Conservation (phyloP, 78 protist species). For the Capsaspora owczarzaki region DNA sequence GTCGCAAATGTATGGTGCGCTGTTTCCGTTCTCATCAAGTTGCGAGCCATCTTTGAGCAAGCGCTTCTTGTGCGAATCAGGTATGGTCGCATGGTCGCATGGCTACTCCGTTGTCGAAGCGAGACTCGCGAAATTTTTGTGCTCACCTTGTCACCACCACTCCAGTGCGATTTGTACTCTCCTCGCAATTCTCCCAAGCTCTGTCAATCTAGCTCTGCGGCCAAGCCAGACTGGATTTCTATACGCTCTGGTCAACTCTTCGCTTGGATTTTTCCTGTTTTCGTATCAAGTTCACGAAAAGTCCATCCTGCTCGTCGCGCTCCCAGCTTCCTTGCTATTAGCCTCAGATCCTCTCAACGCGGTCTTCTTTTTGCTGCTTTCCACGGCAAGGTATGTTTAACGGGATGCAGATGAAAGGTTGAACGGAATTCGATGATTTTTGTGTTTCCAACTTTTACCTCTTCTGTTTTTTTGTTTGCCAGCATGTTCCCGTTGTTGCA, state of each 20-base stretch:
- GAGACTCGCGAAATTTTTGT: too few species aligned
- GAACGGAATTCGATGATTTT: too few species aligned
- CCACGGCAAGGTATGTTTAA: too few species aligned
- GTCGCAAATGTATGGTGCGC: constrained; percentile 93
- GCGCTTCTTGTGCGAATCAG: not conserved
- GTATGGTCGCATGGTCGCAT: not conserved
- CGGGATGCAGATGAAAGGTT: too few species aligned
- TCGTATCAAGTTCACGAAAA: constrained; percentile 94
- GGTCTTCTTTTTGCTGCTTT: too few species aligned
- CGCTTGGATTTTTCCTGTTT: constrained; percentile 79
- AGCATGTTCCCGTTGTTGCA: too few species aligned
- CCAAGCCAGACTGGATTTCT: constrained; percentile 8
- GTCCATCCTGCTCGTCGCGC: constrained; percentile 58
- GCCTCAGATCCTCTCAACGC: too few species aligned
- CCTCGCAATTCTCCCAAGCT: constrained; percentile 18
- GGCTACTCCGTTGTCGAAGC: too few species aligned
- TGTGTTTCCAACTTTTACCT: too few species aligned
- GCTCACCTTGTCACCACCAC: too few species aligned
- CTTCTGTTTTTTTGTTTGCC: too few species aligned
- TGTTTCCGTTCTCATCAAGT: constrained; percentile 42
- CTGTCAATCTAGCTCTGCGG: not conserved
- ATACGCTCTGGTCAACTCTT: constrained; percentile 28
- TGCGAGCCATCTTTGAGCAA: constrained; percentile 5
- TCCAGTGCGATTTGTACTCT: constrained; percentile 25
- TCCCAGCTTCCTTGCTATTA: constrained; percentile 21